These are phyloP conservation scores for Penicillium ochrochloron DNA, from an alignment of 495 filamentous ascomycete genomes.

Conservation along the genomic window DNA sequence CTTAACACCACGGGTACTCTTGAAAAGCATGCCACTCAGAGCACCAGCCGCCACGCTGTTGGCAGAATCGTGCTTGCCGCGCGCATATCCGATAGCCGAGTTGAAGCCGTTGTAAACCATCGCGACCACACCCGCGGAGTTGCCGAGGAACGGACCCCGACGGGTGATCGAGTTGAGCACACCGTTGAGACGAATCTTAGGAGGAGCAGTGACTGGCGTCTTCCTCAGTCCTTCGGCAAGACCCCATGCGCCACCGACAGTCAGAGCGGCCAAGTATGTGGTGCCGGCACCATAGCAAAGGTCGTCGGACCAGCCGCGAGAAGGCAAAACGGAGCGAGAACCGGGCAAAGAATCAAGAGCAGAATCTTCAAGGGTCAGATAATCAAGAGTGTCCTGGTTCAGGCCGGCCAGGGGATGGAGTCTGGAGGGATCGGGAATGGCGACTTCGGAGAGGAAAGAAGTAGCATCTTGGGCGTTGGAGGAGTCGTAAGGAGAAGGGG, in stretches of 20 bases:
- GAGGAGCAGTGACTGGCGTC: slow-evolving; percentile 72
- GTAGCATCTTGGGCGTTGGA: slow-evolving; percentile 74
- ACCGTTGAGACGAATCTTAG: slow-evolving; percentile 88
- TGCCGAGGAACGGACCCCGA: slow-evolving; percentile 94
- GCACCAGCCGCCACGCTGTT: slow-evolving; percentile 86
- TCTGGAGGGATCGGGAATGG: slow-evolving; percentile 78
- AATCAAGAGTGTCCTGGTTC: slow-evolving; percentile 89
- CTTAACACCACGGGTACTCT: slow-evolving; percentile 85
- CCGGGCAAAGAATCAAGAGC: slow-evolving; percentile 88
- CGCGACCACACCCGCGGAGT: slow-evolving; percentile 91
- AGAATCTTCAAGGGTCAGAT: slow-evolving; percentile 91
- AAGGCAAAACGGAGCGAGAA: slow-evolving; percentile 82
- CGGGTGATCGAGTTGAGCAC: slow-evolving; percentile 92
- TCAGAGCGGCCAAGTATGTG: slow-evolving; percentile 84
- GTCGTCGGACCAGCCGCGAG: slow-evolving; percentile 96
- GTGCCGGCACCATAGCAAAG: slow-evolving; percentile 96
- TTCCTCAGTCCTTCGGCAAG: slow-evolving; percentile 82
- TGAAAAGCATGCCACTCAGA: slow-evolving; percentile 91
- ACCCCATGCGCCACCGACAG: slow-evolving; percentile 90
- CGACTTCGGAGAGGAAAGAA: slow-evolving; percentile 72
- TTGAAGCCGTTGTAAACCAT: slow-evolving; percentile 95
- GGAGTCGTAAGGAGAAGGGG: slow-evolving; percentile 67
- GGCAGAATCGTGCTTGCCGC: slow-evolving; percentile 88
- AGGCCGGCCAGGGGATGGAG: slow-evolving; percentile 95
- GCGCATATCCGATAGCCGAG: slow-evolving; percentile 80